Evolutionary conservation across 805 yeast genomes (phyloP), one percentile per base, ranked within the genome.

Genomic region (Kuraishia hungarica): DNA sequence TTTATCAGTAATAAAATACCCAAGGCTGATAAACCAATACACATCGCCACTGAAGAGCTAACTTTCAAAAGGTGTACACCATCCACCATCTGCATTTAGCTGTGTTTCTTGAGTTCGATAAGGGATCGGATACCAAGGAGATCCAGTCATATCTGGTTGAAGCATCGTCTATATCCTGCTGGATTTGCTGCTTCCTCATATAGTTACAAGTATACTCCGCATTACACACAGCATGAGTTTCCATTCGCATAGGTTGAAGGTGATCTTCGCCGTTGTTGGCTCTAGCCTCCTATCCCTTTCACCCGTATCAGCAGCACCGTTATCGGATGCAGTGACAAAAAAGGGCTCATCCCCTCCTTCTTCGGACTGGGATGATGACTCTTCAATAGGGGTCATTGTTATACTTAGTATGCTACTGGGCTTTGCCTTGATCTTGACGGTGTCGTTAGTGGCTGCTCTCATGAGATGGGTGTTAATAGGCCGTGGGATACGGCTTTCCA

Each of bases 351-450:
- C 43, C 11, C 43, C 35, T 28, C 35, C 35, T 7, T 11, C 17
- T 15, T 35, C 43, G 11, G 43, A 23, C 35, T 28, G 28, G 51
- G 28, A 23, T 8, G 51, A 49, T 19, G 20, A 22, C 2, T 49
- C 28, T 7, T 49, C 51, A 19, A 39, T 22, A n/a, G 35, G 48
- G 13, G 17, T 60, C 17, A 54, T 63, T 6, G 58, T 64, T 39
- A 48, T 60, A 21, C 23, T 65, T 2, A 67, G 66, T 1, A 60
- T 66, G 57, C 50, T 59, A 11, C 56, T 60, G 17, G 68, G 68
- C 5, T 63, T 64, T 51, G 51, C 56, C 1, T 39, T 62, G 10
- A 58, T 64, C 50, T 46, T 62, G 22, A 28, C 56, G 2, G 19
- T 63, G 13, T 50, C 64, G 1, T 23, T 58, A 2, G 4, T 63